phyloP scores from a whole-genome alignment of 2,329 filamentous ascomycete species.

The Xylogone sp. region DNA sequence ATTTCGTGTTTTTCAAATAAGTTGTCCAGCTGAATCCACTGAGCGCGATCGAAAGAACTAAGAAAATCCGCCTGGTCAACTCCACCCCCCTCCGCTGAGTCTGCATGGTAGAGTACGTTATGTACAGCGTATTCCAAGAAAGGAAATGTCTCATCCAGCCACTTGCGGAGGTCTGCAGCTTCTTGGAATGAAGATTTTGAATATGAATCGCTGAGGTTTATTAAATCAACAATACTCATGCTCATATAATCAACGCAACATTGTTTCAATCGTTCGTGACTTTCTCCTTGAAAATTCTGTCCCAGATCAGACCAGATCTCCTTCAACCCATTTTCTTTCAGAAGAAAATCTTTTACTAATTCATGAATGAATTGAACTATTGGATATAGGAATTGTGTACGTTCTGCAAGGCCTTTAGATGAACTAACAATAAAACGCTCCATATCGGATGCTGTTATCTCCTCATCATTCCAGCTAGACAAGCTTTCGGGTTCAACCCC shows the following conservation, averaged over 20 bases:
- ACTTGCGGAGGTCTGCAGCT: constrained; percentile 7
- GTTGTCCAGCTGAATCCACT: no score
- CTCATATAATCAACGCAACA: constrained; percentile 39
- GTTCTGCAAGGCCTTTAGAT: constrained; percentile 37
- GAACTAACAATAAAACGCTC: constrained; percentile 28
- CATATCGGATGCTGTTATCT: constrained; percentile 21
- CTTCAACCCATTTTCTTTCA: constrained; percentile 28
- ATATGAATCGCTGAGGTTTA: neutral
- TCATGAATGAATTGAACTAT: constrained; percentile 36
- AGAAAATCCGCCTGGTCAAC: constrained; percentile 17
- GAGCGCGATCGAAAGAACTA: no score
- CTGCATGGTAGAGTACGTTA: constrained; percentile 35
- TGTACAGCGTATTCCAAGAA: constrained; percentile 40
- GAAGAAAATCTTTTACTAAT: constrained; percentile 33
- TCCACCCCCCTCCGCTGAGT: constrained; percentile 24
- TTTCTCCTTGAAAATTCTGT: constrained; percentile 25
- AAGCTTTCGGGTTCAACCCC: constrained; percentile 18
- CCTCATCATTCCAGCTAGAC: constrained; percentile 16
- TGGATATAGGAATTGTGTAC: constrained; percentile 18
- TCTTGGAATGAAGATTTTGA: neutral
- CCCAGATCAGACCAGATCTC: constrained; percentile 30
- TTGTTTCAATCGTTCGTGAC: constrained; percentile 36
- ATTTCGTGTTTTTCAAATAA: no score
- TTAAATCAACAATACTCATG: constrained; percentile 9
- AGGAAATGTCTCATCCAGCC: constrained; percentile 24